Base-by-base conservation (phyloP, 169 alveolate genomes). In the Plasmodium vinckei region DNA sequence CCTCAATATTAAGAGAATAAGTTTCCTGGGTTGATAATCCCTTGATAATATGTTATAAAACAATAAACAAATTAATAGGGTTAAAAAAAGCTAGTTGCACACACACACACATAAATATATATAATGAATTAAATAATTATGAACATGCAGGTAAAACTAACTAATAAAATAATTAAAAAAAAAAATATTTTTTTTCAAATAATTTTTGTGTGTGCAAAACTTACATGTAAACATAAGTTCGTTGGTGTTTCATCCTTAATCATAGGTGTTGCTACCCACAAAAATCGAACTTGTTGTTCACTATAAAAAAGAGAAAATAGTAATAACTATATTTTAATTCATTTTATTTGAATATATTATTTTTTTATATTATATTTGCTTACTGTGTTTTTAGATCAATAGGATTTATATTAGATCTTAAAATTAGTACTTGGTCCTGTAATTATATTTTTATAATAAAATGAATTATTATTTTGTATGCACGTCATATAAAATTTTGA, bases 211-310 rank as follows among this genome's bases (percentile, higher is more conserved):
- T 21, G 27, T 15, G n/a, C 15, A 53, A 27, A 23, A 7, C 60
- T 79, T 79, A 79, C 89, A 51, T 79, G 89, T 13, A 79, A 67
- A 39, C 89, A 79, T 67, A 79, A 61, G 54, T 69, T 57, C 19
- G 68, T 33, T 5, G 89, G n/a, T 39, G 23, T 42, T 9, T 67
- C 89, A 2, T 57, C 72, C 71, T 79, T 79, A 33, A 69, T 25
- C 89, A 79, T 79, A 7, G 89, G 89, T 1, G 71, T 53, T 3
- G 72, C 89, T 19, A 79, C 89, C 89, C 89, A 79, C 47, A 79
- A 47, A 25, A 79, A 79, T 44, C 89, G 89, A 68, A 79, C 89
- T 59, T 79, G 84, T 13, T 79, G 65, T 54, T 79, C 89, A 60
- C 89, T 79, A 13, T 46, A 23, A 54, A 44, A 47, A 56, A 53